Evolutionary conservation across 805 yeast genomes (phyloP).

Genomic region (Pichia deserticola): DNA sequence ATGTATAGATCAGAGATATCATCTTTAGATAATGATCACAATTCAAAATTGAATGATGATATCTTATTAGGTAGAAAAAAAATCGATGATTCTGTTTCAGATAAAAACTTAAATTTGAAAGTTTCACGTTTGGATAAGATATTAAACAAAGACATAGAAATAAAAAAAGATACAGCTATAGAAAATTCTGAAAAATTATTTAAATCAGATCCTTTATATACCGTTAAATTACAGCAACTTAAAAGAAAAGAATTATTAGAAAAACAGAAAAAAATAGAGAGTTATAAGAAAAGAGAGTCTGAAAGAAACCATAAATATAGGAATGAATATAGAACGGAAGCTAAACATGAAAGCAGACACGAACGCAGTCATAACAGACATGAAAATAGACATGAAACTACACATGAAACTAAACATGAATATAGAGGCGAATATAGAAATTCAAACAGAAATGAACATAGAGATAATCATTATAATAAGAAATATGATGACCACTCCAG

Average conservation of each 20-base stretch:
- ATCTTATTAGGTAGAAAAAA: constrained; percentile 46
- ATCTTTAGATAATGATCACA: constrained; percentile 9
- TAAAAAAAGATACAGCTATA: not conserved
- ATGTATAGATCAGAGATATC: constrained; percentile 60
- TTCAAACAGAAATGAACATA: not conserved
- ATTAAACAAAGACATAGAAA: constrained; percentile 12
- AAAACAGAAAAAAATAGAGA: constrained; percentile 6
- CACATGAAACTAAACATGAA: not conserved
- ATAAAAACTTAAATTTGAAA: not conserved
- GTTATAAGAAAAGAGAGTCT: not conserved
- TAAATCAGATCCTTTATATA: constrained; percentile 45
- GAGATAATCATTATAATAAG: not conserved
- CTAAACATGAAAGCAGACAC: no score
- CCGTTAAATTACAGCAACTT: constrained; percentile 30
- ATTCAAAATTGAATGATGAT: constrained; percentile 37
- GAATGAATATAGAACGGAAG: not conserved
- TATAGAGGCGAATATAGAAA: not conserved
- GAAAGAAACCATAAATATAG: not conserved
- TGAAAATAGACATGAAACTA: not conserved
- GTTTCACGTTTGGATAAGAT: constrained; percentile 16
- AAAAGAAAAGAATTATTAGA: constrained; percentile 11
- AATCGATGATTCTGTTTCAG: constrained; percentile 16
- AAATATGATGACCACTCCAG: not conserved
- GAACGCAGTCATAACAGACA: not conserved
- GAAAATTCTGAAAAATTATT: constrained; percentile 12